Conservation (phyloP, 148 eudicot genomes). For the Bassia scoparia region DNA sequence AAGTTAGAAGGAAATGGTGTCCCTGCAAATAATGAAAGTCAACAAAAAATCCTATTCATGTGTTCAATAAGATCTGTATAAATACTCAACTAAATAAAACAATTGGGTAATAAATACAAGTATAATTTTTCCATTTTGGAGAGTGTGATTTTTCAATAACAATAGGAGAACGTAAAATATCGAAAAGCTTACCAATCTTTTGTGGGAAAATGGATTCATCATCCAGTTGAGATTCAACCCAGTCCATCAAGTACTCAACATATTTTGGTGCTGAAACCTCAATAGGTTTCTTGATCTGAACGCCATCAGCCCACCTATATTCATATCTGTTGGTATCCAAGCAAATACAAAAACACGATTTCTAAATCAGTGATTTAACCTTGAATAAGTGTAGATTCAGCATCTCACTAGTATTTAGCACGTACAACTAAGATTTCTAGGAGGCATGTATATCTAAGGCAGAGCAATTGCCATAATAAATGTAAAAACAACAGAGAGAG, state of each 20-base stretch:
- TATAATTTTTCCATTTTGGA: not conserved
- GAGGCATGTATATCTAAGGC: not conserved
- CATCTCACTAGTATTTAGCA: not conserved
- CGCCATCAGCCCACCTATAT: slow-evolving; percentile 98
- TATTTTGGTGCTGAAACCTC: slow-evolving; percentile 98
- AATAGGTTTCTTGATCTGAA: slow-evolving; percentile 91
- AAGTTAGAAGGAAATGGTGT: slow-evolving; percentile 92
- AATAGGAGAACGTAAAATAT: not conserved
- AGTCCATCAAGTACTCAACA: slow-evolving; percentile 94
- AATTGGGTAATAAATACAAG: not conserved
- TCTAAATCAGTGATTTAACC: not conserved
- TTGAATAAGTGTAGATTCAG: not conserved
- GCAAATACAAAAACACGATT: slow-evolving; percentile 11
- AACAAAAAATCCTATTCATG: not conserved
- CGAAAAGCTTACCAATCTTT: slow-evolving; percentile 55
- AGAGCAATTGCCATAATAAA: not conserved
- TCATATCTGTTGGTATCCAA: slow-evolving; percentile 58
- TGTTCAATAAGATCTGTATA: not conserved
- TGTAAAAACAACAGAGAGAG: not conserved
- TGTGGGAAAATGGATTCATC: slow-evolving; percentile 96
- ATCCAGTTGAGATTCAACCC: slow-evolving; percentile 94
- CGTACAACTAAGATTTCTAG: slow-evolving; percentile 1
- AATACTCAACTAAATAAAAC: not conserved
- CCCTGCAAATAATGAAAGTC: slow-evolving; percentile 43
- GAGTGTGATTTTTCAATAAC: not conserved